These are phyloP conservation scores for Backusella mclennaniae DNA, from an alignment of 192 early-diverging fungal genomes.

Conservation along the genomic window DNA sequence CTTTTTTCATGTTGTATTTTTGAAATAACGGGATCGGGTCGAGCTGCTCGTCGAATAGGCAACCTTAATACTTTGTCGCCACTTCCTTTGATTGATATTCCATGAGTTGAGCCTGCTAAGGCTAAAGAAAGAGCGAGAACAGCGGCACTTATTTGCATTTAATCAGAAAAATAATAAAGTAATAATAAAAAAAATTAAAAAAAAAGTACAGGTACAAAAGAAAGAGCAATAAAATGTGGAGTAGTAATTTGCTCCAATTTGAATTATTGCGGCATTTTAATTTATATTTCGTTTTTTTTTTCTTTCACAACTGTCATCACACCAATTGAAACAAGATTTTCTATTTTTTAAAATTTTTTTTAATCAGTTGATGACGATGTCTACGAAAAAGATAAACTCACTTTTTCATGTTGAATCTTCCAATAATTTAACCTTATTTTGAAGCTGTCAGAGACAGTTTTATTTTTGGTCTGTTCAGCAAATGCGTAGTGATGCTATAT, in stretches of 20 bases:
- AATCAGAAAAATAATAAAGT: not conserved
- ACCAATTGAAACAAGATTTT: not conserved
- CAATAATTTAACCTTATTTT: not conserved
- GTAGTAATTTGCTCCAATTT: not conserved
- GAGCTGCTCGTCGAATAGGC: not conserved
- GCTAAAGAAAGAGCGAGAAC: conserved; percentile 2
- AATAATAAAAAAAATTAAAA: not conserved
- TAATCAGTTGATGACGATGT: not conserved
- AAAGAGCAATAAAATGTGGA: not conserved
- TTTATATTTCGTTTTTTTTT: not conserved
- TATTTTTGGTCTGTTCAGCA: not conserved
- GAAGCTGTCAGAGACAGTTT: not conserved
- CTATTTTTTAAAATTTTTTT: not conserved
- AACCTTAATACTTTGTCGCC: not conserved
- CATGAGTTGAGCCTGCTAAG: not conserved
- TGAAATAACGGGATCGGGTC: not conserved
- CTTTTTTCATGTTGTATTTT: not conserved
- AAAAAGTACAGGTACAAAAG: not conserved
- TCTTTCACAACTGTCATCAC: not conserved
- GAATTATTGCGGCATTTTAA: not conserved
- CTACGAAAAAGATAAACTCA: not conserved
- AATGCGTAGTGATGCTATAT: conserved; percentile 5
- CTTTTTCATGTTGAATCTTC: not conserved
- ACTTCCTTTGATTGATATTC: not conserved
- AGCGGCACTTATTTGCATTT: not conserved